Evolutionary conservation across 2,329 filamentous ascomycete genomes (phyloP).

Genomic region (Diplodia intermedia): DNA sequence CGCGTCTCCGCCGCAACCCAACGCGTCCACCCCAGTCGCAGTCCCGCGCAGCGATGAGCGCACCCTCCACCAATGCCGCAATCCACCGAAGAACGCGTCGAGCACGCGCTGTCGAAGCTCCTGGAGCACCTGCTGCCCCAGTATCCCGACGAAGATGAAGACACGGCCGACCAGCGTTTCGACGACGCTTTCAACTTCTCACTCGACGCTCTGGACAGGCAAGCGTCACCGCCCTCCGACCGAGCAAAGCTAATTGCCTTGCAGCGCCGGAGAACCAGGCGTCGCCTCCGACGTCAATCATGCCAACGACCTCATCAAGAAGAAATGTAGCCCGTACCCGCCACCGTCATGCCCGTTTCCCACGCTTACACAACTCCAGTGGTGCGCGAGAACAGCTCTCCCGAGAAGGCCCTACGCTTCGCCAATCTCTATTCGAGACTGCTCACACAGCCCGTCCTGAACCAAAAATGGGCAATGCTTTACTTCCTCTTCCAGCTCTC

Average conservation of each 20-base stretch:
- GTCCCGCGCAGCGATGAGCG: slow-evolving; percentile 26
- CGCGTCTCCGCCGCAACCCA: slow-evolving; percentile 6
- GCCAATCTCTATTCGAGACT: slow-evolving; percentile 90
- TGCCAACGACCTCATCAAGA: slow-evolving; percentile 90
- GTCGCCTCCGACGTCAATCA: slow-evolving; percentile 81
- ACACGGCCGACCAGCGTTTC: slow-evolving; percentile 71
- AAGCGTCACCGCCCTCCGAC: slow-evolving; percentile 47
- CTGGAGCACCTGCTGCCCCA: slow-evolving; percentile 75
- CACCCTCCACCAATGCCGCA: slow-evolving; percentile 36
- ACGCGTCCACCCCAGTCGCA: slow-evolving; percentile 26
- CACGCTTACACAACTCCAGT: slow-evolving; percentile 53
- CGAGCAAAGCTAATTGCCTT: slow-evolving; percentile 47
- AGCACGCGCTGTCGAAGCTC: slow-evolving; percentile 79
- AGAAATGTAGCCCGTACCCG: slow-evolving; percentile 60
- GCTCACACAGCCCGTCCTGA: slow-evolving; percentile 86
- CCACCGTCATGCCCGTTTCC: background rate
- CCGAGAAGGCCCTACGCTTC: slow-evolving; percentile 79
- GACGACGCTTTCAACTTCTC: slow-evolving; percentile 65
- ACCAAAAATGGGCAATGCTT: slow-evolving; percentile 96
- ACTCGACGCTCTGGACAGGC: slow-evolving; percentile 54
- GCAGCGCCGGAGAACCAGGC: slow-evolving; percentile 55
- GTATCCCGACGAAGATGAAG: slow-evolving; percentile 70
- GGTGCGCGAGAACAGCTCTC: slow-evolving; percentile 76
- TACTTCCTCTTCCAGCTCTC: slow-evolving; percentile 87
- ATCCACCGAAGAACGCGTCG: slow-evolving; percentile 65